Conservation (phyloP, 1,139 yeast genomes). For the Nakaseomyces glabratus region DNA sequence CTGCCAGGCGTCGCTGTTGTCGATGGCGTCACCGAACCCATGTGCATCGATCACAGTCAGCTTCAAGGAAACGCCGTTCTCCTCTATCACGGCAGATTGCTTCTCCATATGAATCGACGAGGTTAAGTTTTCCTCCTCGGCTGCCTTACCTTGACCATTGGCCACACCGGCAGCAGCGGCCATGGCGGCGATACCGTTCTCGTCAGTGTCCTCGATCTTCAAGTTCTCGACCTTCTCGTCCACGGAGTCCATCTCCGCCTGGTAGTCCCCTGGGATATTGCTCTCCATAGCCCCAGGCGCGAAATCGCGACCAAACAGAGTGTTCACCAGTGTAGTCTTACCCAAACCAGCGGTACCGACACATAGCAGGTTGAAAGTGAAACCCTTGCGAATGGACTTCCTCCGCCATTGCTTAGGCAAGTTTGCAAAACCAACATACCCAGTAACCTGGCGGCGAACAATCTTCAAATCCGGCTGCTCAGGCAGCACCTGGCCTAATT, state of each 20-base stretch:
- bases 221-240: conserved; percentile 19
- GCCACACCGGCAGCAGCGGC: conserved; percentile 10
- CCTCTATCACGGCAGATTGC: conserved; percentile 69
- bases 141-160: conserved; percentile 10
- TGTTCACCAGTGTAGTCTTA: conserved; percentile 83
- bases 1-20: conserved; percentile 84
- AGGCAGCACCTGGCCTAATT: conserved; percentile 27
- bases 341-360: conserved; percentile 93
- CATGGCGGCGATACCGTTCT: conserved; percentile 16
- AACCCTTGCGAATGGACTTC: conserved; percentile 90
- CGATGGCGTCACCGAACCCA: conserved; percentile 88
- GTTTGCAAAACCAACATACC: conserved; percentile 96
- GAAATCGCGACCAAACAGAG: conserved; percentile 75
- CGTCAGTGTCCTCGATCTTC: conserved; percentile 12
- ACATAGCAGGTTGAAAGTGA: conserved; percentile 77
- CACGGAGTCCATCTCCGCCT: conserved; percentile 8
- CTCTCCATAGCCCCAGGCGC: conserved; percentile 29
- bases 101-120: conserved; percentile 55
- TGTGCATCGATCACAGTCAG: conserved; percentile 85
- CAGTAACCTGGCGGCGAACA: conserved; percentile 74
- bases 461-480: conserved; percentile 39
- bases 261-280: conserved; percentile 7
- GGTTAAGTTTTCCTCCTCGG: conserved; percentile 28
- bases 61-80: conserved; percentile 82
- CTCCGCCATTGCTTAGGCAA: conserved; percentile 99